A percentile compares a stretch with the other conserved stretches of the same genome.
These are phyloP conservation scores for Cryphonectria parasitica DNA, from an alignment of 2,329 filamentous ascomycete species.

Conservation along the genomic window DNA sequence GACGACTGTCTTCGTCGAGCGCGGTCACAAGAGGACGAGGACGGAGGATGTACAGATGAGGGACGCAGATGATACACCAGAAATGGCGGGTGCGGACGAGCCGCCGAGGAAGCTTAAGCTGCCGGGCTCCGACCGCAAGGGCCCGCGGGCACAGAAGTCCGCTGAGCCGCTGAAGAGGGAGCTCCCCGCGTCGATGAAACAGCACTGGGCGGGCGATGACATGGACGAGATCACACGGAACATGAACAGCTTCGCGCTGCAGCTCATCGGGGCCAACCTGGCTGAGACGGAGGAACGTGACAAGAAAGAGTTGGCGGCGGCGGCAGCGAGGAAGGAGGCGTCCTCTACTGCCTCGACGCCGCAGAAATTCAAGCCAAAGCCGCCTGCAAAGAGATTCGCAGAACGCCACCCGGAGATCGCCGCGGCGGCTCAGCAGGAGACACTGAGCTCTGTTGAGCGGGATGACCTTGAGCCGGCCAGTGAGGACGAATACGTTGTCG, in stretches of 20 bases:
- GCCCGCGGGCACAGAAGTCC: slow-evolving; percentile 29
- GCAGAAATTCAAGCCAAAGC: slow-evolving; percentile 59
- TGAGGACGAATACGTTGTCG: slow-evolving; percentile 65
- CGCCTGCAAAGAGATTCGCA: slow-evolving; percentile 56
- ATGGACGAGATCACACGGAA: slow-evolving; percentile 56
- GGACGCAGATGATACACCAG: slow-evolving; percentile 12
- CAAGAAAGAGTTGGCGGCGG: slow-evolving; percentile 16
- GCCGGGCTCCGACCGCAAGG: slow-evolving; percentile 38
- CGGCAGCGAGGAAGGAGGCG: slow-evolving; percentile 30
- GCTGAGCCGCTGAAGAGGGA: slow-evolving; percentile 17
- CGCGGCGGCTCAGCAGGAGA: slow-evolving; percentile 30
- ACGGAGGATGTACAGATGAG: slow-evolving; percentile 26
- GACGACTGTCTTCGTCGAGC: slow-evolving; percentile 59
- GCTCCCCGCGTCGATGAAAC: slow-evolving; percentile 39
- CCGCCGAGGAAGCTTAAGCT: slow-evolving; percentile 39
- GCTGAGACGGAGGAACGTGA: slow-evolving; percentile 48
- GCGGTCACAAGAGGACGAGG: slow-evolving; percentile 42
- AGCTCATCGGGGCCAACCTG: slow-evolving; percentile 60
- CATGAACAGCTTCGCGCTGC: slow-evolving; percentile 63
- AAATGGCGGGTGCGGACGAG: slow-evolving; percentile 33
- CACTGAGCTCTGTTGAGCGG: slow-evolving; percentile 23
- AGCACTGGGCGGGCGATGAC: slow-evolving; percentile 44
- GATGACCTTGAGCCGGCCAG: slow-evolving; percentile 38
- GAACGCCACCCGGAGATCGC: slow-evolving; percentile 56
- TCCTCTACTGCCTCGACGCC: slow-evolving; percentile 31